phyloP scores from a whole-genome alignment of 768 basidiomycete genomes.

The Russula abietina region DNA sequence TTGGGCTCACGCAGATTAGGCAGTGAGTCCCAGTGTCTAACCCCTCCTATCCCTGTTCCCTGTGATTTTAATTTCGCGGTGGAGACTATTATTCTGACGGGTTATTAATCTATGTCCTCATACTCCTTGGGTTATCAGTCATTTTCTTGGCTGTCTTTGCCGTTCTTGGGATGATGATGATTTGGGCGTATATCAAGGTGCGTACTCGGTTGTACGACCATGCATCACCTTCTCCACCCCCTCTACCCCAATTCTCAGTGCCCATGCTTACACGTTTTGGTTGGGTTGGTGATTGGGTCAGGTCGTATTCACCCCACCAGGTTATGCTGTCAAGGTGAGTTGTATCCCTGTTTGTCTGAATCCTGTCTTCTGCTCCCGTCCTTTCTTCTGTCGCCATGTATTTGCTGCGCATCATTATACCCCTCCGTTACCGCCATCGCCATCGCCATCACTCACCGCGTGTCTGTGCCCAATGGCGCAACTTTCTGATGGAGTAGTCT shows the following conservation, averaged over 20 bases:
- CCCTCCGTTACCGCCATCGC: not conserved
- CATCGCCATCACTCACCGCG: not conserved
- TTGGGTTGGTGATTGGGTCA: slow-evolving; percentile 27
- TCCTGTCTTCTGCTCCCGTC: no score
- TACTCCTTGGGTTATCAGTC: slow-evolving; percentile 40
- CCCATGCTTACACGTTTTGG: not conserved
- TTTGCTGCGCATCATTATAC: not conserved
- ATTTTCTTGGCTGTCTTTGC: slow-evolving; percentile 58
- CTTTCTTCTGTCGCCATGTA: not conserved
- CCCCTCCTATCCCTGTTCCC: not conserved
- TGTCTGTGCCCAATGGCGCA: slow-evolving; percentile 9
- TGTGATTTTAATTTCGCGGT: not conserved
- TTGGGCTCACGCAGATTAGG: slow-evolving; percentile 50
- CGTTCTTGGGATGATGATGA: slow-evolving; percentile 59
- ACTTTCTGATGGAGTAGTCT: not conserved
- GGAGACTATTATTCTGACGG: not conserved
- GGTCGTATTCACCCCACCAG: slow-evolving; percentile 64
- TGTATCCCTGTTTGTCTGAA: not conserved
- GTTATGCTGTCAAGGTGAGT: slow-evolving; percentile 61
- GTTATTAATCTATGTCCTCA: no score
- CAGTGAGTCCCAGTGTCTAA: slow-evolving; percentile 49
- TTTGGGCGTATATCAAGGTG: slow-evolving; percentile 78
- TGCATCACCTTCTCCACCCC: not conserved
- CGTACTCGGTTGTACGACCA: slow-evolving; percentile 20
- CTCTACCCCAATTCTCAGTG: not conserved